A percentile compares a stretch with the other conserved stretches of the same genome.
phyloP scores from a whole-genome alignment of 805 yeast species.

The Blastobotrys attinorum region DNA sequence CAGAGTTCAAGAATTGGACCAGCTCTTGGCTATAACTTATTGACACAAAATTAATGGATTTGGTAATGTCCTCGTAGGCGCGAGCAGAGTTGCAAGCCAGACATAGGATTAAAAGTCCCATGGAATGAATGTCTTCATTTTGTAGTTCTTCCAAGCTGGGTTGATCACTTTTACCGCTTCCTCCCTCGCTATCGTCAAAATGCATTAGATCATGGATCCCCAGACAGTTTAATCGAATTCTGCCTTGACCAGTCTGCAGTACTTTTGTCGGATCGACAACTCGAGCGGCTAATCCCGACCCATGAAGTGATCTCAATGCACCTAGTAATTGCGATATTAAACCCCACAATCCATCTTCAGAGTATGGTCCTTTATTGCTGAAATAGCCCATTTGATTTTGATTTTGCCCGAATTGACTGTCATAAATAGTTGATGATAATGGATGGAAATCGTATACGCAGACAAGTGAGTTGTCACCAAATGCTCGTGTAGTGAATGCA shows the following conservation, averaged over 20 bases:
- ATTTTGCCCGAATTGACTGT: slow-evolving; percentile 49
- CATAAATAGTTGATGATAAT: slow-evolving; percentile 58
- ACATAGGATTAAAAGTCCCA: slow-evolving; percentile 56
- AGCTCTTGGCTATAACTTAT: slow-evolving; percentile 18
- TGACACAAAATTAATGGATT: slow-evolving; percentile 19
- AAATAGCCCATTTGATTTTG: neutral
- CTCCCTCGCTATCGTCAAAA: slow-evolving; percentile 18
- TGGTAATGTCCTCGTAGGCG: slow-evolving; percentile 9
- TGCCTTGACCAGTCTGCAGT: slow-evolving; percentile 60
- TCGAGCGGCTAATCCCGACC: slow-evolving; percentile 54
- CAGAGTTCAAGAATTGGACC: slow-evolving; percentile 18
- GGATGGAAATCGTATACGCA: slow-evolving; percentile 85
- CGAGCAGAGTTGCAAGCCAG: slow-evolving; percentile 33
- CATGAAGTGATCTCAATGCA: slow-evolving; percentile 63
- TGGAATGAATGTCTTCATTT: slow-evolving; percentile 44
- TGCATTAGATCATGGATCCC: slow-evolving; percentile 65
- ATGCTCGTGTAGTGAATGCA: slow-evolving; percentile 79
- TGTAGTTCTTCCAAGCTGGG: slow-evolving; percentile 31
- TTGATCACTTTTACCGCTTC: no score
- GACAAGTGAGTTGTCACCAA: slow-evolving; percentile 70
- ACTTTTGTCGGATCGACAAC: slow-evolving; percentile 59
- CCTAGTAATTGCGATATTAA: slow-evolving; percentile 67
- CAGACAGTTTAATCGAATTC: slow-evolving; percentile 63
- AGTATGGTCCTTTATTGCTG: slow-evolving; percentile 30
- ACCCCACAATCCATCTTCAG: slow-evolving; percentile 65